phyloP scores from a whole-genome alignment of 352 stramenopile species.

The Phytophthora fragariaefolia region DNA sequence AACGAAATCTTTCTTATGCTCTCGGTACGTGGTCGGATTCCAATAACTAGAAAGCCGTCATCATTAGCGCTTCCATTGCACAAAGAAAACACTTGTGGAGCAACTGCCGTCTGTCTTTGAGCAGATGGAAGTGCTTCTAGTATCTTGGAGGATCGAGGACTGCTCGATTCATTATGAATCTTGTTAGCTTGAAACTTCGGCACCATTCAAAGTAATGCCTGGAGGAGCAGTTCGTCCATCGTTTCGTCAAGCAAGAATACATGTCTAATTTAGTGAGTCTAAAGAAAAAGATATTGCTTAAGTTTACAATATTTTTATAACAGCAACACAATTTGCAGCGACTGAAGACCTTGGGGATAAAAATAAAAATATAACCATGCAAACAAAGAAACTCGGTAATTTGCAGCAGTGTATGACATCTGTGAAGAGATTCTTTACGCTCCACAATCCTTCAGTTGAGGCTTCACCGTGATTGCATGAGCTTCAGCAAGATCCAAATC shows the following conservation, averaged over 20 bases:
- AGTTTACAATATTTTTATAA: too few species aligned
- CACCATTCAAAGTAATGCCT: not conserved
- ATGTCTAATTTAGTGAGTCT: not conserved
- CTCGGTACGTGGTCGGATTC: not conserved
- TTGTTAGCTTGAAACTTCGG: not conserved
- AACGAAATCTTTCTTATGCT: constrained; percentile 8
- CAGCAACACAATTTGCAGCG: too few species aligned
- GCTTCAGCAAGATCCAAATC: too few species aligned
- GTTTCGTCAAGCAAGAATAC: not conserved
- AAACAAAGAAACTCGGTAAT: too few species aligned
- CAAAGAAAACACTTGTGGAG: not conserved
- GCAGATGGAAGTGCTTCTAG: not conserved
- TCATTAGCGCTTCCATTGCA: not conserved
- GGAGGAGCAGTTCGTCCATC: not conserved
- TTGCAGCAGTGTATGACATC: too few species aligned
- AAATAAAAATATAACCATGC: too few species aligned
- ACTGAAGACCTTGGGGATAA: too few species aligned
- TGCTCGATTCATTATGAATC: not conserved
- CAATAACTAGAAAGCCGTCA: not conserved
- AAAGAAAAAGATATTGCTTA: too few species aligned
- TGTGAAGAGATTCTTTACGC: too few species aligned
- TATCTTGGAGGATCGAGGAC: not conserved
- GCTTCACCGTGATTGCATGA: too few species aligned
- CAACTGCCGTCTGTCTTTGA: constrained; percentile 5
- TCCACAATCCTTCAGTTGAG: too few species aligned